Evolutionary conservation across 306 rosid genomes (phyloP).

Genomic region (Biancaea sappan): DNA sequence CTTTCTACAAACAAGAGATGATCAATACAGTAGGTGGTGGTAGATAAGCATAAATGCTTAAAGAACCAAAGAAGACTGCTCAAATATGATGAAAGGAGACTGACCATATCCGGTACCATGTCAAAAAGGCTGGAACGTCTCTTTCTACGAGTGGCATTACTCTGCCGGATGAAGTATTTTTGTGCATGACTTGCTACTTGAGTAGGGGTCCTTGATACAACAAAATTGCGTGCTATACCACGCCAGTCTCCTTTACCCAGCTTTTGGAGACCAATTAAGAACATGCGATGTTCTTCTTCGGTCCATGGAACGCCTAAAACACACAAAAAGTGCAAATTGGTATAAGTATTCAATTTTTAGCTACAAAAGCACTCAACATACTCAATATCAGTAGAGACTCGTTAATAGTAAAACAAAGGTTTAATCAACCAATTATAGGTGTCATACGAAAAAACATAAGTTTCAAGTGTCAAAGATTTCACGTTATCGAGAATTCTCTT

Average conservation of each 20-base stretch:
- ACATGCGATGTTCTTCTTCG: constrained; percentile 89
- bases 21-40: background rate
- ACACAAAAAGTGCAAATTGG: constrained; percentile 22
- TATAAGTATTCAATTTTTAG: constrained; percentile 11
- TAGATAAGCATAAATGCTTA: background rate
- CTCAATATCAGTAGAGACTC: constrained; percentile 7
- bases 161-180: constrained; percentile 89
- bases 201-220: constrained; percentile 87
- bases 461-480: constrained; percentile 10
- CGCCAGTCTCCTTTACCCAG: constrained; percentile 99
- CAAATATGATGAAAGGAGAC: constrained; percentile 45
- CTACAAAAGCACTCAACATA: background rate
- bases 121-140: constrained; percentile 98
- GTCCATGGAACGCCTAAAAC: constrained; percentile 96
- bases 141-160: constrained; percentile 80
- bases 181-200: constrained; percentile 99
- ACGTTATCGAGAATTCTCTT: background rate
- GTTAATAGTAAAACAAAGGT: constrained; percentile 15
- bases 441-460: background rate
- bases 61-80: background rate
- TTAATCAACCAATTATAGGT: background rate
- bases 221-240: constrained; percentile 86
- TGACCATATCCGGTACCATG: constrained; percentile 83
- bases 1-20: background rate
- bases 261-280: constrained; percentile 89